A percentile compares a stretch with the other conserved stretches of the same genome.
These are phyloP conservation scores for Globisporangium nunn DNA, from an alignment of 352 stramenopile genomes.

Conservation along the genomic window DNA sequence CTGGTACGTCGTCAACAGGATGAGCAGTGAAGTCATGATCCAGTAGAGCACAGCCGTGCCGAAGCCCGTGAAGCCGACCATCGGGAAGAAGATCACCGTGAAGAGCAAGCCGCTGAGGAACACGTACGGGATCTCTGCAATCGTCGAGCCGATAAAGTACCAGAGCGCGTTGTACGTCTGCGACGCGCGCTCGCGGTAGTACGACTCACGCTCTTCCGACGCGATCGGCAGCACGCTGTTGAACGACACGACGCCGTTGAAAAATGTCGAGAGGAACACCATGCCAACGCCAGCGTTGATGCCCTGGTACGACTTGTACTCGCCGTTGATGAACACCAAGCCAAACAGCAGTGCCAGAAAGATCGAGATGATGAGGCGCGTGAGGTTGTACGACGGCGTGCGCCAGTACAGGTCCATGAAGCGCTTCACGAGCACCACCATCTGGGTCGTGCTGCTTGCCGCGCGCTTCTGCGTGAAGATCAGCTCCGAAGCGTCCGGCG, in stretches of 20 bases:
- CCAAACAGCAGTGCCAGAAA: conserved; percentile 14
- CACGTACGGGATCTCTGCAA: conserved; percentile 63
- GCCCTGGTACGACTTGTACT: conserved; percentile 25
- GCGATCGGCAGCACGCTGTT: conserved; percentile 59
- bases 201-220: conserved; percentile 47
- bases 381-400: conserved; percentile 62
- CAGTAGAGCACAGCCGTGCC: conserved; percentile 43
- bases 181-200: conserved; percentile 49
- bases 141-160: conserved; percentile 59
- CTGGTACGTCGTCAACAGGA: conserved; percentile 45
- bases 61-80: conserved; percentile 28
- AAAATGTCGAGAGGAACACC: conserved; percentile 60
- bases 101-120: conserved; percentile 21
- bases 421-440: conserved; percentile 3
- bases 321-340: conserved; percentile 16
- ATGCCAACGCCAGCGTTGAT: conserved; percentile 40
- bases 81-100: conserved; percentile 58
- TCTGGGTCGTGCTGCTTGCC: conserved; percentile 6
- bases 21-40: conserved; percentile 43
- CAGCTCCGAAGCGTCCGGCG: conserved; percentile 8
- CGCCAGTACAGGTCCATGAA: conserved; percentile 26
- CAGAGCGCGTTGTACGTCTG: conserved; percentile 77
- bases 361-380: conserved; percentile 28
- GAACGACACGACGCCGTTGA: conserved; percentile 63
- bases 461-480: conserved; percentile 13